phyloP scores from a whole-genome alignment of 2,329 filamentous ascomycete species.

The Cercospora janseana region DNA sequence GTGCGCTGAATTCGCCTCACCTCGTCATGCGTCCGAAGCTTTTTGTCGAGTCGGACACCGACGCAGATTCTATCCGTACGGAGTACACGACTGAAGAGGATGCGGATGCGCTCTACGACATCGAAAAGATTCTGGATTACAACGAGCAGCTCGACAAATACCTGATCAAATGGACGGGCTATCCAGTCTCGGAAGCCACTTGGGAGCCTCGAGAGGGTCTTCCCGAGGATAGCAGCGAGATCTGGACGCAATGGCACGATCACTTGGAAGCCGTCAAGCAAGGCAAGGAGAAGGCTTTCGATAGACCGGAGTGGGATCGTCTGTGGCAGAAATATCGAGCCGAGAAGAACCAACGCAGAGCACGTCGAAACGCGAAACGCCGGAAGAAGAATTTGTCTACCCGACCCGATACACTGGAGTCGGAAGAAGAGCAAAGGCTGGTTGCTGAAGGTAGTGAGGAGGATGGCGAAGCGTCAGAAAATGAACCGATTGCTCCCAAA shows the following conservation, averaged over 20 bases:
- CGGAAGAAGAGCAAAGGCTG: slow-evolving; percentile 15
- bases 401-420: slow-evolving; percentile 9
- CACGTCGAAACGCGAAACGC: slow-evolving; percentile 32
- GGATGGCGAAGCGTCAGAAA: slow-evolving; percentile 15
- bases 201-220: slow-evolving; percentile 35
- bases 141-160: slow-evolving; percentile 27
- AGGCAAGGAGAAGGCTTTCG: slow-evolving; percentile 27
- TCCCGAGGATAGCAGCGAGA: slow-evolving; percentile 3
- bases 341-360: slow-evolving; percentile 16
- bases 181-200: slow-evolving; percentile 28
- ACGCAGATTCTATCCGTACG: slow-evolving; percentile 32
- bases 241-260: slow-evolving; percentile 28
- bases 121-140: slow-evolving; percentile 33
- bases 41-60: slow-evolving; percentile 25
- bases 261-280: slow-evolving; percentile 21
- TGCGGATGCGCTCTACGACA: slow-evolving; percentile 28
- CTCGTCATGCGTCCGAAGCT: slow-evolving; percentile 2
- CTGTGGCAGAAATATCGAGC: slow-evolving; percentile 13
- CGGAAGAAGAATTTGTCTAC: slow-evolving; percentile 21
- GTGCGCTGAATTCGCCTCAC: no score
- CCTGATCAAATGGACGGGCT: slow-evolving; percentile 38
- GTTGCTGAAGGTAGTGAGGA: slow-evolving; percentile 17
- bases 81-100: slow-evolving; percentile 30
- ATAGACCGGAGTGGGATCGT: slow-evolving; percentile 26
- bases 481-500: slow-evolving; percentile 6